Conservation (phyloP, 164 flowering plant genomes). For the Cinnamomum micranthum region DNA sequence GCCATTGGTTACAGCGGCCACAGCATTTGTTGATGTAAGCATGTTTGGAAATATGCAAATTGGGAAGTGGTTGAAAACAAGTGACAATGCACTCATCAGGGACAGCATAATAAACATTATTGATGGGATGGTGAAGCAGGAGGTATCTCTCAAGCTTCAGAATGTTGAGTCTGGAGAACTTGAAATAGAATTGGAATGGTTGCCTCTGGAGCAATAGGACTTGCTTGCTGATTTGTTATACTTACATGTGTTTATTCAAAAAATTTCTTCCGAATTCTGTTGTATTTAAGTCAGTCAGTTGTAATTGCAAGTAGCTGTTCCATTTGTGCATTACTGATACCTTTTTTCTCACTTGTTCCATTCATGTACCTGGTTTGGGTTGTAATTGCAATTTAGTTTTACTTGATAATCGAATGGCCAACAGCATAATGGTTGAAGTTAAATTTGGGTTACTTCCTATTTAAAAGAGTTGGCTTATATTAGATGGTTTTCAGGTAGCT, state of each 20-base stretch:
- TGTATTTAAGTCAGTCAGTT: neutral
- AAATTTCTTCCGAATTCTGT: neutral
- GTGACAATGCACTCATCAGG: conserved; percentile 71
- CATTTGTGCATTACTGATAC: neutral
- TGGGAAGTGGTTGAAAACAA: conserved; percentile 95
- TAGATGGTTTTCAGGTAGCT: too few relatives aligned
- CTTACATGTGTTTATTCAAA: neutral
- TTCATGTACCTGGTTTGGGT: too few relatives aligned
- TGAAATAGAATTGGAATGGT: conserved; percentile 79
- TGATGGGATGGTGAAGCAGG: conserved; percentile 83
- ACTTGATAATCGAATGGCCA: too few relatives aligned
- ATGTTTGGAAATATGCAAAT: conserved; percentile 89
- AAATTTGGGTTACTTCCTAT: too few relatives aligned
- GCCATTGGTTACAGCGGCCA: conserved; percentile 83
- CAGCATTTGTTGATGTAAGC: conserved; percentile 73
- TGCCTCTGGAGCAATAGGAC: conserved; percentile 69
- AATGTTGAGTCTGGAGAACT: conserved; percentile 90
- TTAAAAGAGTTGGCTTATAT: too few relatives aligned
- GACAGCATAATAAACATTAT: conserved; percentile 84
- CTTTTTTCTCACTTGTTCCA: too few relatives aligned
- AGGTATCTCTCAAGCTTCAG: conserved; percentile 72
- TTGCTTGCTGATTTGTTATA: neutral
- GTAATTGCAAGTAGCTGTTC: neutral
- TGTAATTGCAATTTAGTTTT: too few relatives aligned
- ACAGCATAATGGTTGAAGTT: too few relatives aligned